Conservation (phyloP, 148 eudicot genomes). For the Fallopia convolvulus region DNA sequence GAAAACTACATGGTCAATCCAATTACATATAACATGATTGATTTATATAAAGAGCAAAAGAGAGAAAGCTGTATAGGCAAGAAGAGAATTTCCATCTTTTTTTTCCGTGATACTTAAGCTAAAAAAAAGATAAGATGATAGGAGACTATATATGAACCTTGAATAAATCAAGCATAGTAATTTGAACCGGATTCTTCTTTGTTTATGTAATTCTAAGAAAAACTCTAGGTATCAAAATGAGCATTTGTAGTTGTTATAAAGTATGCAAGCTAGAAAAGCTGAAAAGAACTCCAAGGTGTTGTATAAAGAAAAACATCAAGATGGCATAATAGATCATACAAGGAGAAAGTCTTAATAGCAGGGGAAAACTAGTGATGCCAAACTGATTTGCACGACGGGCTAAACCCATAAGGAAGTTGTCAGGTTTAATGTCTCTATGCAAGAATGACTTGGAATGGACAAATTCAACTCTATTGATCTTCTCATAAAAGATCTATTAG, state of each 20-base stretch:
- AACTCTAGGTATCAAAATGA: background rate
- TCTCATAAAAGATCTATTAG: too few relatives aligned
- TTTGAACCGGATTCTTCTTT: too few relatives aligned
- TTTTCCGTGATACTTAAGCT: too few relatives aligned
- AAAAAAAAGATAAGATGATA: too few relatives aligned
- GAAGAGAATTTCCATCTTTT: too few relatives aligned
- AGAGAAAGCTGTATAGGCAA: too few relatives aligned
- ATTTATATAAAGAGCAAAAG: too few relatives aligned
- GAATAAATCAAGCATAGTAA: too few relatives aligned
- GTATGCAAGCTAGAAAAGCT: background rate
- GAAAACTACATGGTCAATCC: too few relatives aligned
- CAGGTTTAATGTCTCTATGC: constrained; percentile 94
- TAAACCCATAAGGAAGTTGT: constrained; percentile 94
- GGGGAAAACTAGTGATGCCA: constrained; percentile 2
- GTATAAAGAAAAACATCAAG: background rate
- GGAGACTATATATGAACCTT: too few relatives aligned
- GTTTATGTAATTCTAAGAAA: too few relatives aligned
- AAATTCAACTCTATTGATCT: constrained; percentile 93
- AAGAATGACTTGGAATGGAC: constrained; percentile 80
- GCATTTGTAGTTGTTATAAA: background rate
- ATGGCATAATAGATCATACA: background rate
- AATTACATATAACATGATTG: too few relatives aligned
- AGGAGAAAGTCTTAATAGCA: background rate
- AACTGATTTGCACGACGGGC: constrained; percentile 96
- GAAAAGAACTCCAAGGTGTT: background rate